Evolutionary conservation across 345 rosid genomes (phyloP), one percentile per base, ranked within the genome.

Genomic region (Gossypium sturtianum): DNA sequence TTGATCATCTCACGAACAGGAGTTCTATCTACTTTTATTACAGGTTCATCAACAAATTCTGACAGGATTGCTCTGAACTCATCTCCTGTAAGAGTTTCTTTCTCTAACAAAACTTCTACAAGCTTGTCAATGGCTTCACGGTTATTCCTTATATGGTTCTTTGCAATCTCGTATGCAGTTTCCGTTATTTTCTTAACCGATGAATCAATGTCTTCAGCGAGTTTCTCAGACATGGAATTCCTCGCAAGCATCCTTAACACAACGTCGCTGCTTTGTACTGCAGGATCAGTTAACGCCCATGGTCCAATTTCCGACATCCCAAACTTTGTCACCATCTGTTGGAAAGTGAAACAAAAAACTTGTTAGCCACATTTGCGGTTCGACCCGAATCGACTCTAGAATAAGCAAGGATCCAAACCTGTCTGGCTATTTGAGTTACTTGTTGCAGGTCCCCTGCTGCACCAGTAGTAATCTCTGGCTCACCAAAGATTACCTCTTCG

Each of bases 271-370:
- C 88, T 83, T 38, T 83, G 87, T 7, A 45, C 82, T 53, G 87
- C 68, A 17, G 92, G 91, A 34, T 90, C 90, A 0, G 74, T 87
- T 77, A 89, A 48, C 2, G 87, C 66, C 97, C 92, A 87, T 0
- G 92, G 96, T 15, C 97, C 96, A 13, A 89, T 85, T 58, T 87
- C 91, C 0, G 93, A 90, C 96, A 90, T 90, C 23, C 95, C 95
- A 75, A 81, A 89, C 83, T 66, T 89, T 7, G 92, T 92, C 59
- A 92, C 97, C 93, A 89, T 92, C 92, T 89, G 82, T 25, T 59
- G 17, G 71, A 45, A 20, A 44, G 38, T 15, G 44, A 51, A 3
- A 73, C 57, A 56, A 10, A 12, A 22, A 43, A 27, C 19, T 29
- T 27, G 44, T 70, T 64, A 41, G 73, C 57, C 61, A 16, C 6